phyloP scores from a whole-genome alignment of 2,329 filamentous ascomycete genomes.

The Fusarium tanahbumbuense region DNA sequence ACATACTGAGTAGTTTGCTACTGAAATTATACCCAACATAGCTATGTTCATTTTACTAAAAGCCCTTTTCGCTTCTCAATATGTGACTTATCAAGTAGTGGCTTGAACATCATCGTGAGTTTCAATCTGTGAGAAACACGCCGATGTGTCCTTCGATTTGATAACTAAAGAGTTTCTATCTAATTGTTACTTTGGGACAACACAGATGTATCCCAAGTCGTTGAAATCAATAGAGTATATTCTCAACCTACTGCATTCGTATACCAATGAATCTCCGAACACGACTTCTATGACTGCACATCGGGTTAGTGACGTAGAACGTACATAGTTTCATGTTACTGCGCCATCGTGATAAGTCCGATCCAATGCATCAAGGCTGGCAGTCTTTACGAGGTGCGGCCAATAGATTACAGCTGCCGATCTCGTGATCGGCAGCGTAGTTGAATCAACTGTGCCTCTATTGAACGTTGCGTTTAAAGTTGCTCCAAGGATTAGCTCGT shows the following conservation, averaged over 20 bases:
- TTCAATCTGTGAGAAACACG: neutral
- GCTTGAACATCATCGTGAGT: neutral
- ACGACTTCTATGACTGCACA: neutral
- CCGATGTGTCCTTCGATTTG: neutral
- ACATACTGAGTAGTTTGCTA: constrained; percentile 20
- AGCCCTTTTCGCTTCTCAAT: neutral
- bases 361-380: constrained; percentile 11
- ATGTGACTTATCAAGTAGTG: neutral
- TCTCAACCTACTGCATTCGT: neutral
- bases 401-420: constrained; percentile 15
- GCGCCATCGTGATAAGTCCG: constrained; percentile 1
- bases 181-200: neutral
- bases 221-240: neutral
- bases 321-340: neutral
- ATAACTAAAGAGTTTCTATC: neutral
- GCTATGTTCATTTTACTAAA: constrained; percentile 19
- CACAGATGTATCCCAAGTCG: too few species aligned
- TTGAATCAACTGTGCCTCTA: constrained; percentile 10
- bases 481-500: constrained; percentile 15
- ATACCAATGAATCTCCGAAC: neutral
- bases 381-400: constrained; percentile 16
- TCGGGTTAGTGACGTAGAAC: constrained; percentile 7
- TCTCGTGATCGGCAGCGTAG: constrained; percentile 33
- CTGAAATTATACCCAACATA: constrained; percentile 45
- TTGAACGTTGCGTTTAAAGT: constrained; percentile 13